Conservation (phyloP, 106 monocot genomes). For the Acanthochlamys bracteata region DNA sequence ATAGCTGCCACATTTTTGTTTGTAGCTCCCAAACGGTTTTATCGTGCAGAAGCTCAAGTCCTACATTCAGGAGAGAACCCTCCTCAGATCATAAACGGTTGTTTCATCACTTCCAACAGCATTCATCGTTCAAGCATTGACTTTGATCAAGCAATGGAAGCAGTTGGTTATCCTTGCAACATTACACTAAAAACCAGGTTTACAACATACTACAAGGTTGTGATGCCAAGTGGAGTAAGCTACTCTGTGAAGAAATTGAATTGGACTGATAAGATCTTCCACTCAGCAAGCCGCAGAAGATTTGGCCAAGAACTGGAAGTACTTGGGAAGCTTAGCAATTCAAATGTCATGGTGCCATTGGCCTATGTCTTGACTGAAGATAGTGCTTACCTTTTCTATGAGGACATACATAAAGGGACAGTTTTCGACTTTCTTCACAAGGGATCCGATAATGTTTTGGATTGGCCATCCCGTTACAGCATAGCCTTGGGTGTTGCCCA, state of each 20-base stretch:
- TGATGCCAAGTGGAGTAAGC: conserved; percentile 45
- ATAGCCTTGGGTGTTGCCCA: conserved; percentile 60
- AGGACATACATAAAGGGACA: conserved; percentile 37
- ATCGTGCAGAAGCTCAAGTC: conserved; percentile 28
- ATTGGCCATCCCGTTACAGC: conserved; percentile 51
- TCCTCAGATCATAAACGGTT: conserved; percentile 30
- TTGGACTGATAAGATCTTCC: conserved; percentile 44
- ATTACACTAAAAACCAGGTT: conserved; percentile 47
- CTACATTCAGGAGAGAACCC: conserved; percentile 12
- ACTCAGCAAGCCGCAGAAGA: conserved; percentile 28
- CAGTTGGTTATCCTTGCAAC: conserved; percentile 32
- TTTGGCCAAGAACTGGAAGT: conserved; percentile 41
- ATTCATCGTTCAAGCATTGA: conserved; percentile 42
- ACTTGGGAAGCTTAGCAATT: conserved; percentile 46
- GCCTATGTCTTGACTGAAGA: conserved; percentile 56
- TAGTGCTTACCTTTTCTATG: conserved; percentile 62
- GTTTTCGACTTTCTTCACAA: conserved; percentile 54
- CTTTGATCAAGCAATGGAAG: conserved; percentile 45
- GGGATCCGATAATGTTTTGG: conserved; percentile 16
- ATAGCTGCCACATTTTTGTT: conserved; percentile 15
- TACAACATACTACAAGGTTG: conserved; percentile 50
- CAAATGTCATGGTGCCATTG: conserved; percentile 60
- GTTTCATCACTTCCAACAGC: conserved; percentile 28
- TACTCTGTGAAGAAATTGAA: conserved; percentile 59
- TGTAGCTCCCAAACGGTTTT: conserved; percentile 19